These are phyloP conservation scores for Sistotremastrum niveocremeum DNA, from an alignment of 768 basidiomycete genomes.

Conservation along the genomic window DNA sequence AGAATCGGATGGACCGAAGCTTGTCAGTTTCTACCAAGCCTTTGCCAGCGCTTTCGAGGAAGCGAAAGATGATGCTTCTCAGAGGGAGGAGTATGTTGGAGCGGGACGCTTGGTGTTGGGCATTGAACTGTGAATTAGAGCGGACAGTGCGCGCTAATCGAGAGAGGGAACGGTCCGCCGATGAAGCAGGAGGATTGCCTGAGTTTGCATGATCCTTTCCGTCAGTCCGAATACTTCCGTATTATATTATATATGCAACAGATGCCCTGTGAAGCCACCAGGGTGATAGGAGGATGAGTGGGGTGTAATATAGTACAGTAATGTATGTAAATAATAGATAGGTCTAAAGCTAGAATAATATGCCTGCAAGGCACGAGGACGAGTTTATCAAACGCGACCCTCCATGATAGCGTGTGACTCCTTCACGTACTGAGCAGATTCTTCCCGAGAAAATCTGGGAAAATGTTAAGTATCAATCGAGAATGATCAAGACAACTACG, in stretches of 20 bases:
- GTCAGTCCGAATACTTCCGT: too few relatives aligned
- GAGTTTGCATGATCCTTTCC: too few relatives aligned
- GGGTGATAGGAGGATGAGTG: neutral
- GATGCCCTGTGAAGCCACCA: too few relatives aligned
- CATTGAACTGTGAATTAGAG: slow-evolving; percentile 83
- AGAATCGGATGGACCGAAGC: too few relatives aligned
- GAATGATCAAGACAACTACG: slow-evolving; percentile 15
- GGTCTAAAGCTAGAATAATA: too few relatives aligned
- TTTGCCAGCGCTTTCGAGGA: slow-evolving; percentile 40
- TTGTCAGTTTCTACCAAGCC: neutral
- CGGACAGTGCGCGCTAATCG: slow-evolving; percentile 48
- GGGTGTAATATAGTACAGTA: neutral
- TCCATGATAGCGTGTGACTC: slow-evolving; percentile 8
- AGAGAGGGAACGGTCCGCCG: slow-evolving; percentile 51
- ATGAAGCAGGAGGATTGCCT: slow-evolving; percentile 45
- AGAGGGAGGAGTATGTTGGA: slow-evolving; percentile 75
- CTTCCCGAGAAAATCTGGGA: slow-evolving; percentile 20
- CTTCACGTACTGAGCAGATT: slow-evolving; percentile 19
- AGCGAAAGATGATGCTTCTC: slow-evolving; percentile 50
- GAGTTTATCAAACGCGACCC: too few relatives aligned
- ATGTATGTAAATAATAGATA: neutral
- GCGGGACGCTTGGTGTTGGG: slow-evolving; percentile 92
- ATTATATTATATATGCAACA: too few relatives aligned
- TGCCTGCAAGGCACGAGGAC: too few relatives aligned
- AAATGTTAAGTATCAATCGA: neutral